Base-by-base conservation (phyloP, 2,329 filamentous ascomycete species). In the Colletotrichum sp. region DNA sequence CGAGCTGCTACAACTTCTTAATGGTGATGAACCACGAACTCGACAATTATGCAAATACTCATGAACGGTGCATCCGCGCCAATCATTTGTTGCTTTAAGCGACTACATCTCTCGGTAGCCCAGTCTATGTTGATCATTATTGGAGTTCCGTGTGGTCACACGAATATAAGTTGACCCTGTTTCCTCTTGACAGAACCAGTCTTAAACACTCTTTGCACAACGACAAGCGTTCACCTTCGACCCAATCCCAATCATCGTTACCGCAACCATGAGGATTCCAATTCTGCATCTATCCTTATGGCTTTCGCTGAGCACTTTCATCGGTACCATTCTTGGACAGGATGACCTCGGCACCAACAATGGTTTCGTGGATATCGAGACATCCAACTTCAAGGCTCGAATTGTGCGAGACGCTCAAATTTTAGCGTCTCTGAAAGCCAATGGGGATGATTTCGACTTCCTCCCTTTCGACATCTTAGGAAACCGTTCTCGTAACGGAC, bases 401-500 rank as follows among this genome's bases (percentile, higher is more conserved):
- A 62, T 72, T 8, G 69, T 72, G 13, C 69, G 64, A 26, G 73
- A 68, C n/a, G 85, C 88, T 5, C 88, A 89, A 63, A 86, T 89
- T 1, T 84, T 91, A 2, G 87, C 83, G 10, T 91, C 90, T 1
- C 80, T 91, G 15, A 85, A 81, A 9, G 78, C 82, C 0, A 44
- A 44, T 2, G 82, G 82, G 2, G 79, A 82, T 5, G 75, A 82
- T 0, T 92, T 92, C 77, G 89, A 92, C 80, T 92, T 92, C 77
- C 84, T 90, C 4, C 90, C 90, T 0, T 89, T 84, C 10, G 90
- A 91, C 78, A 81, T 87, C 55, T 84, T 92, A 4, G 74, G 85
- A 0, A 82, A 83, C 18, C 85, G 90, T 12, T 86, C 88, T 12
- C 65, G 57, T 18, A 84, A 91, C 72, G 87, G 91, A 73, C 87